A percentile compares a stretch with the other conserved stretches of the same genome.
Evolutionary conservation across 805 yeast genomes (phyloP).

Genomic region (Torulaspora delbrueckii): DNA sequence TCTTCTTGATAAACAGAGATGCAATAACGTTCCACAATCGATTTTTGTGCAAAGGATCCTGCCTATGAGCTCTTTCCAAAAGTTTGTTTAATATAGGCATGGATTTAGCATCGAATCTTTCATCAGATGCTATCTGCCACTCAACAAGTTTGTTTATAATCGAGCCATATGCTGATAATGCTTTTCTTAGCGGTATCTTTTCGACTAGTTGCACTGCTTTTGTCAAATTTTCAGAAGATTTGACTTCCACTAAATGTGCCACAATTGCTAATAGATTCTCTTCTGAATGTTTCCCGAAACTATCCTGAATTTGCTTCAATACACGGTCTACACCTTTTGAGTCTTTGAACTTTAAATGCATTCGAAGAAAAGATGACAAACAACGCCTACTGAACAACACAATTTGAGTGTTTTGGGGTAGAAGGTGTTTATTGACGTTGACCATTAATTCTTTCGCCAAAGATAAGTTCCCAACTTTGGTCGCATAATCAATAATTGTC

Average conservation of each 20-base stretch:
- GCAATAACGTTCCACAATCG: conserved; percentile 26
- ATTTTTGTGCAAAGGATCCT: conserved; percentile 21
- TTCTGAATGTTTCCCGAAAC: conserved; percentile 19
- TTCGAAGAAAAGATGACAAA: conserved; percentile 22
- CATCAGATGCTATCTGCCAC: conserved; percentile 14
- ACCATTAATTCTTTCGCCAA: conserved; percentile 21
- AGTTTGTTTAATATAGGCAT: conserved; percentile 19
- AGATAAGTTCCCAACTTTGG: conserved; percentile 12
- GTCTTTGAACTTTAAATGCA: conserved; percentile 30
- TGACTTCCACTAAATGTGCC: conserved; percentile 16
- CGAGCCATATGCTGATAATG: conserved; percentile 18
- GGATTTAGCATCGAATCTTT: conserved; percentile 6
- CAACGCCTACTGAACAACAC: conserved; percentile 22
- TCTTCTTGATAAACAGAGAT: conserved; percentile 23
- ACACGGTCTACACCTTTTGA: conserved; percentile 28
- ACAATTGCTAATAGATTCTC: conserved; percentile 24
- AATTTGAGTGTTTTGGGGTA: conserved; percentile 16
- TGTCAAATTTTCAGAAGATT: conserved; percentile 15
- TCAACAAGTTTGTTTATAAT: conserved; percentile 21
- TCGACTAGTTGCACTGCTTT: conserved; percentile 23
- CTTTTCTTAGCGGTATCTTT: conserved; percentile 14
- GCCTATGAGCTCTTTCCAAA: conserved; percentile 19
- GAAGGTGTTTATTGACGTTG: conserved; percentile 19
- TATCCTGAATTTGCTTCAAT: conserved; percentile 20
- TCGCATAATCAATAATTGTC: conserved; percentile 20